Evolutionary conservation across 2,329 filamentous ascomycete species (phyloP).

Genomic region (Chalaropsis ovoidea): DNA sequence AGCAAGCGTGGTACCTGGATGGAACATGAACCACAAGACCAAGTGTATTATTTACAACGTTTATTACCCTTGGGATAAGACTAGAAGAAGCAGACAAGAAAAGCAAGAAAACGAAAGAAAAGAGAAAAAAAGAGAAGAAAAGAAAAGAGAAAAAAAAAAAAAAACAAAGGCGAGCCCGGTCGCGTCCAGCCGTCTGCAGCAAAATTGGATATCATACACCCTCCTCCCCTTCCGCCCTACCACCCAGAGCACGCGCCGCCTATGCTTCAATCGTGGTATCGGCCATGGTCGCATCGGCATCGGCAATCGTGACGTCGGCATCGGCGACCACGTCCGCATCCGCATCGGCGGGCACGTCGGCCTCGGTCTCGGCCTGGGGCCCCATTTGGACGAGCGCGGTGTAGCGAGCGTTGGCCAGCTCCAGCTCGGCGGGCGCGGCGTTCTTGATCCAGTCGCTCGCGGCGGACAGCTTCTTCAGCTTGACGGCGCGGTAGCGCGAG

Average conservation of each 20-base stretch:
- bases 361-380: not conserved
- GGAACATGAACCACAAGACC: not conserved
- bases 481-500: conserved; percentile 55
- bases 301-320: conserved; percentile 31
- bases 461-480: conserved; percentile 67
- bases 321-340: conserved; percentile 27
- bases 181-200: not conserved
- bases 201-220: conserved; percentile 23
- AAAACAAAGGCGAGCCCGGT: conserved; percentile 22
- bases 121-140: conserved; percentile 11
- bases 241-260: not conserved
- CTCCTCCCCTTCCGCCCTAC: not conserved
- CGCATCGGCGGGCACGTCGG: conserved; percentile 25
- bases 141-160: conserved; percentile 22
- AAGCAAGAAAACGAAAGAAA: conserved; percentile 13
- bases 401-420: conserved; percentile 60
- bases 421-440: conserved; percentile 64
- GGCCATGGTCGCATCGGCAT: conserved; percentile 28
- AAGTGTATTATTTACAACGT: not conserved
- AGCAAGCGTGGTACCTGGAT: no score
- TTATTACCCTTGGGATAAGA: not conserved
- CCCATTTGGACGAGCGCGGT: conserved; percentile 46
- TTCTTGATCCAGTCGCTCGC: conserved; percentile 74
- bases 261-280: conserved; percentile 25
- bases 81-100: conserved; percentile 12